Base-by-base conservation (phyloP, 1,139 yeast genomes). In the Ogataea hybrid region DNA sequence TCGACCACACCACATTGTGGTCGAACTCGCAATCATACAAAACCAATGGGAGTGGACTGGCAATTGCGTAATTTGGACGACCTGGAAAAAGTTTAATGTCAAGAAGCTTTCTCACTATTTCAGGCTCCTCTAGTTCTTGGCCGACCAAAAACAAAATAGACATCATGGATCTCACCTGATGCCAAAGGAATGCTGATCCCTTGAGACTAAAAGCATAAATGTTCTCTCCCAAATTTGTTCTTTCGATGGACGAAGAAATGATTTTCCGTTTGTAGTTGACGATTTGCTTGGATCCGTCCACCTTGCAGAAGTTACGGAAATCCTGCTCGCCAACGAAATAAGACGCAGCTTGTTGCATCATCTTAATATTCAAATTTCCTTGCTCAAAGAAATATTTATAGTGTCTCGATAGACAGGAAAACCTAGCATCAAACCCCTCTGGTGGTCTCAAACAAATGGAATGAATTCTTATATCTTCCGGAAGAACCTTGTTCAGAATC, bases 171-270 rank as follows among this genome's bases (percentile, higher is more conserved):
- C 98, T 75, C 17, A 94, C 99, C 62, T 94, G 99, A 61, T 94
- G 97, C 98, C 98, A 94, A 46, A 94, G 67, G 54, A 94, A 94
- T 6, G 98, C 98, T 2, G 87, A 71, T 0, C 98, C 99, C 50
- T 77, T 73, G 41, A 92, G 68, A 59, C 89, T 90, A 60, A 92
- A 81, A 45, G 82, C 84, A 56, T 73, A 85, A 43, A 72, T 69
- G 22, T 68, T 72, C 34, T 46, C 37, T 9, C 48, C 45, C 2
- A 45, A 53, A 4, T 61, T 54, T 5, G 77, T 53, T 6, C 65
- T 69, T 8, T 69, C 48, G 11, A 87, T 80, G n/a, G 71, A 63
- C 0, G 90, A 70, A 36, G 70, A 63, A 32, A 70, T 55, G 16
- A 90, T 78, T 11, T 69, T 70, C 56, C 97, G 70, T 23, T 58